A percentile compares a stretch with the other conserved stretches of the same genome.
These are phyloP conservation scores for Xylona heveae DNA, from an alignment of 495 filamentous ascomycete genomes.

Conservation along the genomic window DNA sequence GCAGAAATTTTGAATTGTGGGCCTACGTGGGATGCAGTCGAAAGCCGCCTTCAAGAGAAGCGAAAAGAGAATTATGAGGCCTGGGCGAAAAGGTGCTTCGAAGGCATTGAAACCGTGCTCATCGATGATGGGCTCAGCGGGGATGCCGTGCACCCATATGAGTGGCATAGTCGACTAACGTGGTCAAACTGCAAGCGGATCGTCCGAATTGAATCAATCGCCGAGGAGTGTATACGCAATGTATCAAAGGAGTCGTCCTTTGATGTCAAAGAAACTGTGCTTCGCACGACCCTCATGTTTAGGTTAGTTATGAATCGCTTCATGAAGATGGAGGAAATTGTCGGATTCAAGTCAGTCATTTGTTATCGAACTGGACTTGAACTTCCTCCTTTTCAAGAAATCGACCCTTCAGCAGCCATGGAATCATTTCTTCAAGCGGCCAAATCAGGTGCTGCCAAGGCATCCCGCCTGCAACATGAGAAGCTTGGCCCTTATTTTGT, in stretches of 20 bases:
- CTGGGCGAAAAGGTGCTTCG: conserved; percentile 41
- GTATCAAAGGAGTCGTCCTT: conserved; percentile 11
- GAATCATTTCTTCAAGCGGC: conserved; percentile 11
- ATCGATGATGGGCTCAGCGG: conserved; percentile 57
- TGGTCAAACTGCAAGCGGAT: conserved; percentile 45
- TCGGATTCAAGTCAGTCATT: conserved; percentile 67
- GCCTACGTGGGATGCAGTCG: conserved; percentile 38
- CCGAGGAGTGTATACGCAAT: conserved; percentile 35
- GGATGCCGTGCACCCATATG: conserved; percentile 33
- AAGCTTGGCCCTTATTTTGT: conserved; percentile 32
- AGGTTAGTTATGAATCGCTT: conserved; percentile 13
- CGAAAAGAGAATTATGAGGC: conserved; percentile 31
- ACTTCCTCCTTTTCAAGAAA: conserved; percentile 19
- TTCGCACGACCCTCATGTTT: conserved; percentile 9
- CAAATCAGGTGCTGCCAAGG: no score
- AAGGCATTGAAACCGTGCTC: conserved; percentile 55
- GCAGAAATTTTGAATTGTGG: conserved; percentile 36
- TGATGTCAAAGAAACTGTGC: no score
- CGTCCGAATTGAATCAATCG: conserved; percentile 65
- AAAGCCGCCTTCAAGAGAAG: conserved; percentile 31
- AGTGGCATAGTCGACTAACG: conserved; percentile 53
- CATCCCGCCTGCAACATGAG: conserved; percentile 10
- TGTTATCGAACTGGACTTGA: conserved; percentile 68
- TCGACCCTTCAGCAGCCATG: conserved; percentile 11
- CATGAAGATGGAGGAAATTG: conserved; percentile 31